Evolutionary conservation across 2,329 filamentous ascomycete species (phyloP).

Genomic region (Monosporascus sp.): DNA sequence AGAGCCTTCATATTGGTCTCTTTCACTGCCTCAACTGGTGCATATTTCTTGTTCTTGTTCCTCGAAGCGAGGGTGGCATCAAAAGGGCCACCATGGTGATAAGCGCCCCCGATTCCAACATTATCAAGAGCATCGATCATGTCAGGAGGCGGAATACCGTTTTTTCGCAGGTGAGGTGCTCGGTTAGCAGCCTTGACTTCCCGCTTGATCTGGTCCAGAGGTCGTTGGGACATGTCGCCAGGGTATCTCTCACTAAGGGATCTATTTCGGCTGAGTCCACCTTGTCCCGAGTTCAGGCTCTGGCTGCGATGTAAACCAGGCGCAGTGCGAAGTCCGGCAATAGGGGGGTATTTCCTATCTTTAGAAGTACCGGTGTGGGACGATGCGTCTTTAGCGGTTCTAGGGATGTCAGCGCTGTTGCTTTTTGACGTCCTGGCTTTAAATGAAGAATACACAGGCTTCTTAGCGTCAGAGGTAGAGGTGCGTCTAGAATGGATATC

Average conservation of each 20-base stretch:
- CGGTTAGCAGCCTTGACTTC: slow-evolving; percentile 64
- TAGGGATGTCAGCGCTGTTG: no score
- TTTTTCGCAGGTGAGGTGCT: slow-evolving; percentile 60
- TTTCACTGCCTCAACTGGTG: slow-evolving; percentile 73
- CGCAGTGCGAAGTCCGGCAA: no score
- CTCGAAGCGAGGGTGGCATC: slow-evolving; percentile 74
- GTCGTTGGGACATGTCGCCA: slow-evolving; percentile 60
- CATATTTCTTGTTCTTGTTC: slow-evolving; percentile 58
- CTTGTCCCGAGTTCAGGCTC: background rate
- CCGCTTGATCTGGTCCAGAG: slow-evolving; percentile 61
- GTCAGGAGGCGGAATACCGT: slow-evolving; percentile 65
- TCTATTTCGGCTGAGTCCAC: slow-evolving; percentile 2
- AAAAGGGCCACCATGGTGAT: slow-evolving; percentile 89
- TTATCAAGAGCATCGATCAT: slow-evolving; percentile 75
- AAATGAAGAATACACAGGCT: no score
- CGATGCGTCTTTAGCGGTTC: no score
- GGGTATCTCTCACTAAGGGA: slow-evolving; percentile 57
- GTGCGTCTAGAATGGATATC: no score
- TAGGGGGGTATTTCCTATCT: no score
- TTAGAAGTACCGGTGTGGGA: no score
- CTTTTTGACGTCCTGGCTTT: no score
- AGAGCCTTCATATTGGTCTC: slow-evolving; percentile 72
- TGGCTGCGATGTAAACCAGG: no score
- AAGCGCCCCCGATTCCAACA: slow-evolving; percentile 54
- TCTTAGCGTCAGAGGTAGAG: no score